Evolutionary conservation across 2,329 filamentous ascomycete species (phyloP), one percentile per base, ranked within the genome.

Genomic region (Neopestalotiopsis clavispora): DNA sequence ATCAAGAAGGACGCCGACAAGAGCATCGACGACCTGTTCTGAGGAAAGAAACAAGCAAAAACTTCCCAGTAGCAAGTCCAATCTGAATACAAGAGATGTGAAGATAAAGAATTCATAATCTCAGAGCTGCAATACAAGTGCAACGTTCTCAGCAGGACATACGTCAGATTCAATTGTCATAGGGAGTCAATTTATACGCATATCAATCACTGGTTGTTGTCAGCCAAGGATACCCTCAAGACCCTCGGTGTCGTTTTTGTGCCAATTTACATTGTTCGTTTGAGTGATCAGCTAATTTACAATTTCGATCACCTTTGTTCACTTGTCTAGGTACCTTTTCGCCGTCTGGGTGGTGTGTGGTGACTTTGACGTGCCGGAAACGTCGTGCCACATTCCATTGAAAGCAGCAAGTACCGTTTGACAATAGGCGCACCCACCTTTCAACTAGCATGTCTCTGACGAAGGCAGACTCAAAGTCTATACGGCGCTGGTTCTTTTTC

Each of bases 1-100:
- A 97, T 99, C 77, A 92, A 93, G 77, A 93, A 94, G 75, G 96
- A 99, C 78, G 93, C 95, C 9, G 95, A 98, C 79, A 98, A 98
- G 83, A 90, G 91, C 17, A 92, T 99, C 72, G 89, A 94, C 72
- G 95, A 97, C 79, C 83, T 99, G 69, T 90, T 97, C 74, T 96
- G 78, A 75, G 58, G 34, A 38, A 38, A 38, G 10, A 10, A 38
- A 38, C 34, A 38, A 38, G 34, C 23, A 28, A 28, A n/a, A 49
- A 52, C n/a, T 23, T 28, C 45, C 45, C 9, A 23, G 34, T 52
- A 52, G 45, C 45, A n/a, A 23, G 17, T 52, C 38, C 32, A 28
- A 52, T 20, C 23, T 61, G 17, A 52, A 52, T 9, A 17, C 45
- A 17, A 20, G 20, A 52, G 9, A 17, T 23, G 14, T 23, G 45